A percentile compares a stretch with the other conserved stretches of the same genome.
Conservation (phyloP, 1,284 basidiomycete species). For the Athelia sp. region DNA sequence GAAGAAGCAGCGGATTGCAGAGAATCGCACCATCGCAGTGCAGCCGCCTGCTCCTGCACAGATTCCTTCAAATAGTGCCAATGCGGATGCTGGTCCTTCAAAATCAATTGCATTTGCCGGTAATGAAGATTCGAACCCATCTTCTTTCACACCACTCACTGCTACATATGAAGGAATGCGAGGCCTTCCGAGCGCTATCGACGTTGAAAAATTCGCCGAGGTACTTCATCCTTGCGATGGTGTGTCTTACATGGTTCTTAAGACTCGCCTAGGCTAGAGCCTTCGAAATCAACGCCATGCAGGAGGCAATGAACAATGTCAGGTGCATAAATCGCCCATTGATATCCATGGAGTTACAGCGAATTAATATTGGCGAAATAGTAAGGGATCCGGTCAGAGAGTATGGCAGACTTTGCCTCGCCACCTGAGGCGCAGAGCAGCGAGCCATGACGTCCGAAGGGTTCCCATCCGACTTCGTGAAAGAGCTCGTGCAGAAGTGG, state of each 20-base stretch:
- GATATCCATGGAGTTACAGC: not conserved
- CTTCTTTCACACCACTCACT: not conserved
- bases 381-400: constrained; percentile 63
- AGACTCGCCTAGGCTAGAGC: constrained; percentile 59
- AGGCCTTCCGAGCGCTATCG: constrained; percentile 68
- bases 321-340: constrained; percentile 38
- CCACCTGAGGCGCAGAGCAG: constrained; percentile 83
- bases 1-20: constrained; percentile 62
- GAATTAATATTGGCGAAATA: constrained; percentile 21
- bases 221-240: constrained; percentile 30
- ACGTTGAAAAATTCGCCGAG: constrained; percentile 85
- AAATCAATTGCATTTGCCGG: constrained; percentile 30
- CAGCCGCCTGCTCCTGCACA: constrained; percentile 32
- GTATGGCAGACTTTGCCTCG: constrained; percentile 90
- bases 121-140: constrained; percentile 23
- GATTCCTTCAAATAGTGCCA: constrained; percentile 10
- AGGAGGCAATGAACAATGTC: constrained; percentile 76
- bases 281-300: constrained; percentile 87
- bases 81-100: constrained; percentile 34
- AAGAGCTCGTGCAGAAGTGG: constrained; percentile 78
- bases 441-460: constrained; percentile 86
- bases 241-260: not conserved
- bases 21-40: constrained; percentile 64
- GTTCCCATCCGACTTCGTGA: constrained; percentile 79
- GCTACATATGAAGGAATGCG: constrained; percentile 37